Evolutionary conservation across 2,329 filamentous ascomycete genomes (phyloP).

Genomic region (Phaeomoniella chlamydospora): DNA sequence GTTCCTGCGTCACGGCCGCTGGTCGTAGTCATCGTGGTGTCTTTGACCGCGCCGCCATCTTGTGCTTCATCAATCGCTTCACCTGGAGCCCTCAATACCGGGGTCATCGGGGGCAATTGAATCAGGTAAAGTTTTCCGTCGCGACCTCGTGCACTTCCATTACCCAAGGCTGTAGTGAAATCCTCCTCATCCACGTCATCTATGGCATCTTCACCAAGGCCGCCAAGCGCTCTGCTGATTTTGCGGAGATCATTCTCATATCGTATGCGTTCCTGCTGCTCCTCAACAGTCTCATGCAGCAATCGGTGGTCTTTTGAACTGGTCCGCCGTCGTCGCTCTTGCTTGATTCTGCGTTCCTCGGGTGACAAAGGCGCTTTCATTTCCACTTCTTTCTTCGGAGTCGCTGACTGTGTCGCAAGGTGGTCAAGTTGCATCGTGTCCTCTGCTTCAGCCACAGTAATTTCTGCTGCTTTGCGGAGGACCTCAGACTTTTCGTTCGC

Average conservation of each 20-base stretch:
- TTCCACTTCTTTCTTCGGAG: not conserved
- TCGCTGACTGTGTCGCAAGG: not conserved
- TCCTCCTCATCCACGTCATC: constrained; percentile 11
- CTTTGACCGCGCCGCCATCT: constrained; percentile 3
- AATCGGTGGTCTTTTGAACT: constrained; percentile 4
- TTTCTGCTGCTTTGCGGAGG: constrained; percentile 17
- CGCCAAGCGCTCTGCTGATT: constrained; percentile 6
- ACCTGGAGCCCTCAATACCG: constrained; percentile 32
- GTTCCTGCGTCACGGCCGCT: not conserved
- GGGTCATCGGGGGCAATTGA: constrained; percentile 49
- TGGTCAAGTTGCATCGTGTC: constrained; percentile 7
- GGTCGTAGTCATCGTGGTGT: no score
- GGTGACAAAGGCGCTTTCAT: constrained; percentile 1
- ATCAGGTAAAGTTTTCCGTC: constrained; percentile 46
- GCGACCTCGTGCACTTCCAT: constrained; percentile 16
- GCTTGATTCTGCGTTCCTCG: not conserved
- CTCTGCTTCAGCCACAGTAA: constrained; percentile 11
- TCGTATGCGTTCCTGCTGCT: constrained; percentile 13
- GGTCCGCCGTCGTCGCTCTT: not conserved
- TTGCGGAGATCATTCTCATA: constrained; percentile 21
- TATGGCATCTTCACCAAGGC: constrained; percentile 19
- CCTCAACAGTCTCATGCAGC: constrained; percentile 10
- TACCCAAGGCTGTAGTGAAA: constrained; percentile 7
- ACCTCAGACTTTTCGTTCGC: constrained; percentile 15
- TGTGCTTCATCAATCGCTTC: constrained; percentile 9